A percentile compares a stretch with the other conserved stretches of the same genome.
phyloP scores from a whole-genome alignment of 2,329 filamentous ascomycete species.

The Cercospora janseana region DNA sequence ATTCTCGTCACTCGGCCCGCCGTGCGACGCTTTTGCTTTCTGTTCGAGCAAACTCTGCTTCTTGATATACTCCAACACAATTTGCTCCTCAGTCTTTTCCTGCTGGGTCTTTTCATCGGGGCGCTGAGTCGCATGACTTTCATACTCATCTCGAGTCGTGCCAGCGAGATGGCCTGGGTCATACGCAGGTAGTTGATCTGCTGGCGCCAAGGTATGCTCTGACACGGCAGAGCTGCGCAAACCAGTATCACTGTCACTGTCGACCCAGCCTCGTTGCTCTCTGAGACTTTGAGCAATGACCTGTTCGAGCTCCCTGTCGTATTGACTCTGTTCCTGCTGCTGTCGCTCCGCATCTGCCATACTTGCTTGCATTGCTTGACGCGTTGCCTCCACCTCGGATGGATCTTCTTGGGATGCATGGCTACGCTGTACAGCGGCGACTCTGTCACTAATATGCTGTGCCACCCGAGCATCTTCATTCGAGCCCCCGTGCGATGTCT shows the following conservation, averaged over 20 bases:
- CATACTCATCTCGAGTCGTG: slow-evolving; percentile 30
- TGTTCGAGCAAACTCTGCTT: slow-evolving; percentile 69
- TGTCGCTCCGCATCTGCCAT: slow-evolving; percentile 39
- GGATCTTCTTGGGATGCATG: slow-evolving; percentile 37
- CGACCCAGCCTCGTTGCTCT: slow-evolving; percentile 39
- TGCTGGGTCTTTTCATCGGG: slow-evolving; percentile 32
- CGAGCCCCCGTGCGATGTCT: slow-evolving; percentile 67
- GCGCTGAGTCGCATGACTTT: slow-evolving; percentile 13
- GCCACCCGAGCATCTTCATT: slow-evolving; percentile 71
- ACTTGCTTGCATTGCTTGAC: slow-evolving; percentile 53
- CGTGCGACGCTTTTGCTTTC: slow-evolving; percentile 31
- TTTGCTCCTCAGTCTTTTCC: slow-evolving; percentile 63
- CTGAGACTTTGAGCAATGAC: slow-evolving; percentile 46
- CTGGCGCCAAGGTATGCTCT: slow-evolving; percentile 17
- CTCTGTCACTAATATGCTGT: slow-evolving; percentile 69
- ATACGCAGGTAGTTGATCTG: slow-evolving; percentile 26
- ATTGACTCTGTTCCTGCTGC: slow-evolving; percentile 39
- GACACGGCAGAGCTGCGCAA: slow-evolving; percentile 23
- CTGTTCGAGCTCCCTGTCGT: slow-evolving; percentile 45
- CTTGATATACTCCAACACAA: slow-evolving; percentile 73
- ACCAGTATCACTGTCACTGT: slow-evolving; percentile 25
- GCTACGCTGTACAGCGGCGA: slow-evolving; percentile 55
- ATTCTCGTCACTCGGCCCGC: slow-evolving; percentile 23
- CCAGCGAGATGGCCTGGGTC: slow-evolving; percentile 33
- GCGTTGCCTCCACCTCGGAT: slow-evolving; percentile 44